Base-by-base conservation (phyloP, 108 stramenopile species). In the Parmales sp. region DNA sequence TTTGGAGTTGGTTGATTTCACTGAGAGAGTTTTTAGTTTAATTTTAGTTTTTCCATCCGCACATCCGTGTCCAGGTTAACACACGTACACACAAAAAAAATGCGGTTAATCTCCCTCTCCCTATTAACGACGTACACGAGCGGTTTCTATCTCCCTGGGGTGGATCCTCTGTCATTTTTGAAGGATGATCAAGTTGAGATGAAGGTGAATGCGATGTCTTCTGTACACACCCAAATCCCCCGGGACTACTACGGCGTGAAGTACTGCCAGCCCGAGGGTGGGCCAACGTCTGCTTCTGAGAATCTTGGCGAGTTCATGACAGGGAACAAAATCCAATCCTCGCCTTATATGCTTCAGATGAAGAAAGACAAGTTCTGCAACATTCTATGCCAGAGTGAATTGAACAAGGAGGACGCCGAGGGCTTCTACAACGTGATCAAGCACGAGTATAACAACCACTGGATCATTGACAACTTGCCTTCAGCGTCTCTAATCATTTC, bases 401-500 rank as follows among this genome's bases (percentile, higher is more conserved):
- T 69, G 45, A 65, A 38, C 4, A 34, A 19, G 36, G 23, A 8
- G 38, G 65, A 83, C 23, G 69, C 72, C 1, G 29, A 45, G 3
- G 19, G 60, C 37, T 74, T 83, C 20, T 36, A 49, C 19, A 67
- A 28, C 18, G 13, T 71, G 75, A 90, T 90, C 74, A 79, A 83
- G 65, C 83, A 91, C 70, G 85, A 85, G 65, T 94, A 94, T 69
- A 89, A 91, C 75, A 89, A 97, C 88, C 97, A 98, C 80, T 97
- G 98, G 98, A 98, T 98, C 69, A 91, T 97, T 75, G 98, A 99
- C 78, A 99, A 99, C 73, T 64, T 99, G 29, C 98, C 98, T n/a
- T 89, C 92, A 1, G 98, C 98, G 28, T 77, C 80, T 37, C 70
- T 83, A 18, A 63, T 66, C 19, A 81, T 78, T 37, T 31, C 72